Evolutionary conservation across 2,329 filamentous ascomycete genomes (phyloP), one percentile per base, ranked within the genome.

Genomic region (Erysiphe pulchra): DNA sequence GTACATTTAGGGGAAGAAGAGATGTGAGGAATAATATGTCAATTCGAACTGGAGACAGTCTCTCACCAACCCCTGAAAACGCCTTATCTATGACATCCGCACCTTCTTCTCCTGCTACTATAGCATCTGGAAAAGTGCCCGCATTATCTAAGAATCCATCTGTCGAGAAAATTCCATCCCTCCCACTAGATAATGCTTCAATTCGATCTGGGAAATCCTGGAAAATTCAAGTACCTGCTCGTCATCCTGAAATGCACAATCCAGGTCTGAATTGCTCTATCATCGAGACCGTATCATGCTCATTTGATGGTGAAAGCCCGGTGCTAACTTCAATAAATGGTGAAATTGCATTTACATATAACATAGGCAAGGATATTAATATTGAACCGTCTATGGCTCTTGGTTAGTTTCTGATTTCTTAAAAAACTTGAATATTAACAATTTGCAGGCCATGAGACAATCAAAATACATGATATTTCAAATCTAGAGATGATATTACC

Each of bases 401-500:
- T 45, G 62, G 68, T 75, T 62, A 48, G 18, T 49, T 18, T 24
- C 20, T 24, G 20, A 24, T 24, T 24, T 24, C 20, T 24, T n/a
- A 6, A 24, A 24, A 24, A 24, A 6, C 20, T 24, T 3, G 20
- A 24, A 24, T 24, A 24, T 24, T 24, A 43, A 51, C 12, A 7
- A 11, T 16, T 39, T n/a, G 1, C 28, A 73, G 70, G 62, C 17
- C 64, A 65, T 30, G 71, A 86, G 55, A 77, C 66, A 1, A 78
- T 95, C 52, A 77, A 82, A 17, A 73, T 98, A 48, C 83, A 92
- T 55, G 90, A 93, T 58, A 93, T 92, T 58, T 63, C 77, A 10
- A 70, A 72, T n/a, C 70, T 98, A 6, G 90, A 95, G 55, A 85
- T 83, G 55, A 86, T 98, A 47, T 86, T 85, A 0, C 85, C 86